Evolutionary conservation across 2,329 filamentous ascomycete species (phyloP).

Genomic region (Fusarium illudens): DNA sequence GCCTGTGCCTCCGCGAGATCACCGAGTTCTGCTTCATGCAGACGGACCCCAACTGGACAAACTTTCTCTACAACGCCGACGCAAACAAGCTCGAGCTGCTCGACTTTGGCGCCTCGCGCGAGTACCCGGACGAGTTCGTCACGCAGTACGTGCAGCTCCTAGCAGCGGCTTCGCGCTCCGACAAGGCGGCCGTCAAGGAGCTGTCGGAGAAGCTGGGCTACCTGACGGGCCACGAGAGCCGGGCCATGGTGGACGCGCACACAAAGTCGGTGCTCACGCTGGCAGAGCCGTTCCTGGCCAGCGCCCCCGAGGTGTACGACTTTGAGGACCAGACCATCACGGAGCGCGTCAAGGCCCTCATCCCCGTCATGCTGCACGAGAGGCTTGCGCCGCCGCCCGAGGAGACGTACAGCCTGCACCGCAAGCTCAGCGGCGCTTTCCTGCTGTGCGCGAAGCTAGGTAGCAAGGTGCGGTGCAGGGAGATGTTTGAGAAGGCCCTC

Average conservation of each 20-base stretch:
- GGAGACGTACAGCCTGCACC: slow-evolving; percentile 95
- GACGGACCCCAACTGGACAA: slow-evolving; percentile 99
- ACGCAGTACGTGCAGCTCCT: slow-evolving; percentile 81
- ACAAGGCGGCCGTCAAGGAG: slow-evolving; percentile 69
- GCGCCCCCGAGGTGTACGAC: slow-evolving; percentile 85
- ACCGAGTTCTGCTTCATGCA: slow-evolving; percentile 98
- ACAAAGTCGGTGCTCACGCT: slow-evolving; percentile 87
- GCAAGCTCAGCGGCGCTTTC: slow-evolving; percentile 95
- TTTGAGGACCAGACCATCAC: slow-evolving; percentile 96
- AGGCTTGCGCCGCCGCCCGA: slow-evolving; percentile 90
- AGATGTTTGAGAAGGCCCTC: slow-evolving; percentile 75
- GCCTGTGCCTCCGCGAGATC: slow-evolving; percentile 91
- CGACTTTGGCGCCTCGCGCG: slow-evolving; percentile 93
- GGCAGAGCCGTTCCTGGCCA: slow-evolving; percentile 85
- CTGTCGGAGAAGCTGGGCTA: slow-evolving; percentile 85
- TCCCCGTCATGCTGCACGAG: slow-evolving; percentile 93
- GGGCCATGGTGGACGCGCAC: slow-evolving; percentile 88
- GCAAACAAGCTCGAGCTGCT: slow-evolving; percentile 83
- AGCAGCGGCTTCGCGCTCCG: slow-evolving; percentile 76
- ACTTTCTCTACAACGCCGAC: slow-evolving; percentile 87
- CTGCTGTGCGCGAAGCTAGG: slow-evolving; percentile 87
- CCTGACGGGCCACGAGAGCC: slow-evolving; percentile 87
- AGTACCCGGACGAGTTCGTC: slow-evolving; percentile 84
- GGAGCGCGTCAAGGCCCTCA: slow-evolving; percentile 85
- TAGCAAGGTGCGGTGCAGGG: slow-evolving; percentile 81